phyloP scores from a whole-genome alignment of 768 basidiomycete genomes.

The Panus rudis region DNA sequence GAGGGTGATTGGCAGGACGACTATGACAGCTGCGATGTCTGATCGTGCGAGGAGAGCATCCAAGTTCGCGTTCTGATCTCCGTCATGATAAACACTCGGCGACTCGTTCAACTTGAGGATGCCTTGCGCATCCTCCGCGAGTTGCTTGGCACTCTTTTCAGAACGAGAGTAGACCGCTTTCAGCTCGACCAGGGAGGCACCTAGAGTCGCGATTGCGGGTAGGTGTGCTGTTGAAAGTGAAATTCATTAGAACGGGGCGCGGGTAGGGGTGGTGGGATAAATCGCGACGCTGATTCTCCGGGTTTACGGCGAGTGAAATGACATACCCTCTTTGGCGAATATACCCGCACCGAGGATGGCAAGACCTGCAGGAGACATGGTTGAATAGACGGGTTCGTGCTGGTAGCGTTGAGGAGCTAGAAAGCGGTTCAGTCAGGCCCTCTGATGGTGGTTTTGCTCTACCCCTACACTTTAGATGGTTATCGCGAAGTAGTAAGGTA shows the following conservation, averaged over 20 bases:
- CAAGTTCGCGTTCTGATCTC: slow-evolving; percentile 36
- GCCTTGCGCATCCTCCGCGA: slow-evolving; percentile 40
- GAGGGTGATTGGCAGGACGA: slow-evolving; percentile 69
- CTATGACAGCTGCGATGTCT: slow-evolving; percentile 68
- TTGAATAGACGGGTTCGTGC: slow-evolving; percentile 3
- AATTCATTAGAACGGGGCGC: neutral
- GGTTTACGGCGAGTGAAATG: slow-evolving; percentile 6
- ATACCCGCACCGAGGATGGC: slow-evolving; percentile 81
- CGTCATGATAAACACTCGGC: slow-evolving; percentile 54
- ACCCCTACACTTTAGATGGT: neutral
- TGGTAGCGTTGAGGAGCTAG: neutral
- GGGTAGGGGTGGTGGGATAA: neutral
- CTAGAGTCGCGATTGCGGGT: slow-evolving; percentile 60
- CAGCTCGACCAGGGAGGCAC: slow-evolving; percentile 38
- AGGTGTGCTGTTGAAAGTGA: slow-evolving; percentile 52
- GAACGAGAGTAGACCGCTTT: slow-evolving; percentile 82
- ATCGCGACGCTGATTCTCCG: slow-evolving; percentile 15
- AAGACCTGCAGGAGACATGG: slow-evolving; percentile 43
- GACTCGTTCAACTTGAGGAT: slow-evolving; percentile 32
- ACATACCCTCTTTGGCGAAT: slow-evolving; percentile 67
- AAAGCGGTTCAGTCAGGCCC: neutral
- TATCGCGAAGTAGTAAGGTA: neutral
- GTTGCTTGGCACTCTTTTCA: slow-evolving; percentile 44
- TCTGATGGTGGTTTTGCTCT: neutral
- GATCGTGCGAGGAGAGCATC: slow-evolving; percentile 57